Percentiles rank a stretch among this genome's conserved stretches.
Conservation (phyloP, 306 rosid species). For the Adenanthera pavonina region DNA sequence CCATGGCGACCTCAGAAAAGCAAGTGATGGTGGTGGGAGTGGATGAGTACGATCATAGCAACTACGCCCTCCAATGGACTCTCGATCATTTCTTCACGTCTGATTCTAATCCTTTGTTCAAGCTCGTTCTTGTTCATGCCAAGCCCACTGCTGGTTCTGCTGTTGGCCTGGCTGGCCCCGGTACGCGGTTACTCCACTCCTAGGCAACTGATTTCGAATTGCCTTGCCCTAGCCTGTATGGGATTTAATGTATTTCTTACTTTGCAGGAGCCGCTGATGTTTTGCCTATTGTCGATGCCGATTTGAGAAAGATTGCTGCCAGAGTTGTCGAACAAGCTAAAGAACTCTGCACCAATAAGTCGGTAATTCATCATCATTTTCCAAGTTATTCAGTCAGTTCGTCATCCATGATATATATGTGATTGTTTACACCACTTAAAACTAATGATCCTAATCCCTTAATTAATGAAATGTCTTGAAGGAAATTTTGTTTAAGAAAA, state of each 20-base stretch:
- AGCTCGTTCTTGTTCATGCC: slow-evolving; percentile 67
- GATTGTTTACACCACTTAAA: neutral
- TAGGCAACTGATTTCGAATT: neutral
- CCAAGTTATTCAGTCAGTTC: neutral
- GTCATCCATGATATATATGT: neutral
- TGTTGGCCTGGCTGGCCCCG: slow-evolving; percentile 72
- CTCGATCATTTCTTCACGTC: slow-evolving; percentile 59
- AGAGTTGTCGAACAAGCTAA: slow-evolving; percentile 47
- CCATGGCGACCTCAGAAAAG: slow-evolving; percentile 46
- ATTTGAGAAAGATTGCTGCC: slow-evolving; percentile 53
- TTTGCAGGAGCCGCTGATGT: slow-evolving; percentile 61
- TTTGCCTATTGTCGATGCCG: slow-evolving; percentile 57
- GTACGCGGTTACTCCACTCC: slow-evolving; percentile 22
- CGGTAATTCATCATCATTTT: slow-evolving; percentile 38
- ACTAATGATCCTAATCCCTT: neutral
- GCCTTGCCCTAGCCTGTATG: neutral
- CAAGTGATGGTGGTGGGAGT: slow-evolving; percentile 69
- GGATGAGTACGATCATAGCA: slow-evolving; percentile 72
- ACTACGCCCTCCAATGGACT: slow-evolving; percentile 69
- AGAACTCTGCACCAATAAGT: slow-evolving; percentile 52
- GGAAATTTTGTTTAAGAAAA: too few species aligned
- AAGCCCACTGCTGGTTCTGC: slow-evolving; percentile 52
- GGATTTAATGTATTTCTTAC: neutral
- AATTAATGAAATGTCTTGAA: neutral
- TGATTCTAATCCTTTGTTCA: slow-evolving; percentile 41